Evolutionary conservation across 2,329 filamentous ascomycete species (phyloP), one percentile per base, ranked within the genome.

Genomic region (Cercospora zeae-maydis): DNA sequence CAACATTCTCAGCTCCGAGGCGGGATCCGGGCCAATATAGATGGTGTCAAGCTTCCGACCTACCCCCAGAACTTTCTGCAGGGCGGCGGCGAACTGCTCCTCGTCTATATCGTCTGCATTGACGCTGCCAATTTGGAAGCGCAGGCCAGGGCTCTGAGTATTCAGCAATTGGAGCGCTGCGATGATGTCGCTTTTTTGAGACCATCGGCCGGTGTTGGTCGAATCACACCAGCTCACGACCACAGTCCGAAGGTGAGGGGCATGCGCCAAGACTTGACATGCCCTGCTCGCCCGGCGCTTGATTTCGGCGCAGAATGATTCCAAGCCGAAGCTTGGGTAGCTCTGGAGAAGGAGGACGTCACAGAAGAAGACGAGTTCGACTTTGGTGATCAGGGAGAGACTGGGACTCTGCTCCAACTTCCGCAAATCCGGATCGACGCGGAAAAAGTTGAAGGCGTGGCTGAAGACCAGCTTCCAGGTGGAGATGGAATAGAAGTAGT

Each of bases 401-500:
- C 58, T 58, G 10, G 65, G 58, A 16, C 63, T 67, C 3, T 59
- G 57, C 16, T 71, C 71, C 10, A 75, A 65, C 8, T 68, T 64
- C n/a, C 63, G 59, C 3, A 75, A 66, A 11, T 73, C 66, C 3
- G 73, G 72, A 62, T 76, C 74, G 24, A 72, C 66, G 49, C 74
- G 72, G 59, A 74, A 75, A 69, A 75, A 75, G 58, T 75, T 75
- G 68, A 76, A 76, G 49, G 74, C 73, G 53, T 76, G 74, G 55
- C 66, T 69, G 64, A 75, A 71, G 34, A 75, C 70, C 14, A 75
- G 66, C 63, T 74, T 74, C 68, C 70, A 75, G 2, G 68, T 74
- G 4, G 73, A 68, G 51, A 71, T 63, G n/a, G 62, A 54, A 61
- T 74, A 73, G 64, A 71, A 76, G 61, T 72, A 71, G 42, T 67